These are phyloP conservation scores for Fusarium torulosum DNA, from an alignment of 2,329 filamentous ascomycete species.

Conservation along the genomic window DNA sequence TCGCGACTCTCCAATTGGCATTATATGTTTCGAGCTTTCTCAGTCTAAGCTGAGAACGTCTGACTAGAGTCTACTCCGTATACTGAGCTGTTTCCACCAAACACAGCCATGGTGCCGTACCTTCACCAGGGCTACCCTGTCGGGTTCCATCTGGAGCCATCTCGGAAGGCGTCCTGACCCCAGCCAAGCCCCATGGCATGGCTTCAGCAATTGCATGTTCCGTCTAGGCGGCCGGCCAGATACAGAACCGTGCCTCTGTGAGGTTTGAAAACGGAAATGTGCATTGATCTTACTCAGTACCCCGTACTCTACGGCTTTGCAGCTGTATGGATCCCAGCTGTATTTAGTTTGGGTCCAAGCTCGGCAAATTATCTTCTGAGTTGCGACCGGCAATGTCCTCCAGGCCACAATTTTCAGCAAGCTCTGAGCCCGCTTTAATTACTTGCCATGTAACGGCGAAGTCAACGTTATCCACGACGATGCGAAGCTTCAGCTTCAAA, in stretches of 20 bases:
- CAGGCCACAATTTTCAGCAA: slow-evolving; percentile 4
- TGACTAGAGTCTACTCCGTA: slow-evolving; percentile 6
- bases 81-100: slow-evolving; percentile 1
- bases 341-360: slow-evolving; percentile 16
- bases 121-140: slow-evolving; percentile 40
- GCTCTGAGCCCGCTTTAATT: slow-evolving; percentile 7
- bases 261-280: slow-evolving; percentile 30
- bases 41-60: slow-evolving; percentile 11
- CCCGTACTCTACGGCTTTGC: slow-evolving; percentile 7
- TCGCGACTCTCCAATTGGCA: slow-evolving; percentile 2
- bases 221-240: slow-evolving; percentile 6
- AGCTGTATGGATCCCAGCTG: not conserved
- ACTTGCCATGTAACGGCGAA: slow-evolving; percentile 3
- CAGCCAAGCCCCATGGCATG: slow-evolving; percentile 28
- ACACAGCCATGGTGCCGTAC: slow-evolving; percentile 17
- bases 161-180: slow-evolving; percentile 34
- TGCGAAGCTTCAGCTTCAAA: not conserved
- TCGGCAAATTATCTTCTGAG: slow-evolving; percentile 2
- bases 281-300: slow-evolving; percentile 24
- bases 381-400: slow-evolving; percentile 8
- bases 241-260: slow-evolving; percentile 25
- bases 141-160: slow-evolving; percentile 33
- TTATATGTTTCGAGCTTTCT: slow-evolving; percentile 4
- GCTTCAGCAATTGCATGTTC: slow-evolving; percentile 30
- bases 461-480: slow-evolving; percentile 9